phyloP scores from a whole-genome alignment of 495 filamentous ascomycete species.

The Achaetomiella virescens region DNA sequence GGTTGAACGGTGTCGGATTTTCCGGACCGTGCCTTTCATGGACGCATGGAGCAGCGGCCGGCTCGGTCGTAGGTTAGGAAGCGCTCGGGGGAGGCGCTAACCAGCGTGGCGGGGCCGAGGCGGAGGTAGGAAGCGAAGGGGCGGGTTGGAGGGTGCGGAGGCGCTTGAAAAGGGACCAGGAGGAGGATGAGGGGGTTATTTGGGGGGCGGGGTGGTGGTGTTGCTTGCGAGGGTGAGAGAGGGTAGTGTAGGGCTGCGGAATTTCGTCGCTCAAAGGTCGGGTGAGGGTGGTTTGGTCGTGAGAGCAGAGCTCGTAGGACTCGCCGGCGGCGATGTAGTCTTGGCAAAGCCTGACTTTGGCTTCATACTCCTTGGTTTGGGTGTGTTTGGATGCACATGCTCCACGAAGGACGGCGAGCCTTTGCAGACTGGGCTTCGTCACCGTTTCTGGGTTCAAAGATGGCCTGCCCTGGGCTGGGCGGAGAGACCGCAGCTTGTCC shows the following conservation, averaged over 20 bases:
- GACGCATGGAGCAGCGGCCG: constrained; percentile 63
- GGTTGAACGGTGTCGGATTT: constrained; percentile 52
- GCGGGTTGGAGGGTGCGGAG: constrained; percentile 73
- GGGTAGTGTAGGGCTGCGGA: constrained; percentile 18
- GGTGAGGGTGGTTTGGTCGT: constrained; percentile 62
- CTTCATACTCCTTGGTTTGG: constrained; percentile 50
- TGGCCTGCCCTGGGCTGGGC: neutral
- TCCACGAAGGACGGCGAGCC: constrained; percentile 18
- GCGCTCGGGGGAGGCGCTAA: constrained; percentile 85
- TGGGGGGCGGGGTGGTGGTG: constrained; percentile 3
- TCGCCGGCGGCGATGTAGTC: constrained; percentile 67
- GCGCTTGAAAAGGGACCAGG: constrained; percentile 67
- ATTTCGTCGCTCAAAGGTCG: constrained; percentile 34
- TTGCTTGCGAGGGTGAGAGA: constrained; percentile 17
- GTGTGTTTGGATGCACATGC: constrained; percentile 38
- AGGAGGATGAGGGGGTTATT: constrained; percentile 19
- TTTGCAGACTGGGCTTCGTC: neutral
- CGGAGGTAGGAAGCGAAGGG: constrained; percentile 79
- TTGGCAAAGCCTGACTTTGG: constrained; percentile 63
- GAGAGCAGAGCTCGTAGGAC: constrained; percentile 92
- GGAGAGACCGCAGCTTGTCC: constrained; percentile 26
- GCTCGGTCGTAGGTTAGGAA: constrained; percentile 68
- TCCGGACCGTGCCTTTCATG: constrained; percentile 93
- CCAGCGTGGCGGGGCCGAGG: constrained; percentile 61
- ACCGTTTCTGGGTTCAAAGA: constrained; percentile 3